These are phyloP conservation scores for Lycium barbarum DNA, from an alignment of 257 asterid genomes.

Conservation along the genomic window DNA sequence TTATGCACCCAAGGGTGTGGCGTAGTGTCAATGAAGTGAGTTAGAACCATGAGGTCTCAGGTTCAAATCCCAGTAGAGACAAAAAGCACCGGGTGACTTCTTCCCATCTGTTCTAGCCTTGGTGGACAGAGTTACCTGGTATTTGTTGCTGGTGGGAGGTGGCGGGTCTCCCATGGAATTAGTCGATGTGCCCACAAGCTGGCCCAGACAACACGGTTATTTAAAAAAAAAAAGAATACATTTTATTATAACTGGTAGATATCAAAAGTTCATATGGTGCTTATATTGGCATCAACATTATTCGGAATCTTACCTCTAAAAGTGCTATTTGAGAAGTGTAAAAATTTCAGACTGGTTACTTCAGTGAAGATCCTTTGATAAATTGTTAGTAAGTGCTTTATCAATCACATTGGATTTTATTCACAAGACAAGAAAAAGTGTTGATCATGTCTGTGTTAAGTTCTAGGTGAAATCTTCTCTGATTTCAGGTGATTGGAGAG, in stretches of 20 bases:
- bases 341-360: background rate
- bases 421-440: conserved; percentile 18
- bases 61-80: too few relatives aligned
- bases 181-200: too few relatives aligned
- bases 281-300: background rate
- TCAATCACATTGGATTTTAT: background rate
- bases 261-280: conserved; percentile 7
- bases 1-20: too few relatives aligned
- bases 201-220: too few relatives aligned
- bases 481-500: conserved; percentile 87
- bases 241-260: background rate
- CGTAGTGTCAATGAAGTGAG: too few relatives aligned
- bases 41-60: too few relatives aligned
- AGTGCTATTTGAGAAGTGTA: conserved; percentile 8
- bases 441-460: background rate
- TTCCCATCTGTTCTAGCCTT: too few relatives aligned
- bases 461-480: conserved; percentile 28
- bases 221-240: background rate
- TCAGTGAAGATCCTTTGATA: conserved; percentile 23
- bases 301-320: background rate
- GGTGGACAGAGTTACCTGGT: too few relatives aligned
- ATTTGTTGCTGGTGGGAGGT: too few relatives aligned
- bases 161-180: too few relatives aligned
- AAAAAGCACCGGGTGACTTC: too few relatives aligned
- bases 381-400: conserved; percentile 9